Evolutionary conservation across 805 yeast species (phyloP).

Genomic region (Lachancea cidri): DNA sequence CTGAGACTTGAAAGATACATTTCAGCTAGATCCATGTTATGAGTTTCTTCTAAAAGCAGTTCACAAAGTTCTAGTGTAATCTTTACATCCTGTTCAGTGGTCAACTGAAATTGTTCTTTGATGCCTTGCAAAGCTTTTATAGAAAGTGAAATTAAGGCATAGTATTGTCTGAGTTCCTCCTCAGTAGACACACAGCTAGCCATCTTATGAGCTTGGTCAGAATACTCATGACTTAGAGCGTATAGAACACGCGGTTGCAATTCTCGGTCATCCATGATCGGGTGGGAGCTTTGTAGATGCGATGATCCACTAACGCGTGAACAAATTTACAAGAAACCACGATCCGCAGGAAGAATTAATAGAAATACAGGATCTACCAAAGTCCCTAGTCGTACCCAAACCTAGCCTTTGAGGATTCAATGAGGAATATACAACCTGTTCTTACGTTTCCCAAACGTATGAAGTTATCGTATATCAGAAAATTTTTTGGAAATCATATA

Average conservation of each 20-base stretch:
- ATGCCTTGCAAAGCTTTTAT: constrained; percentile 20
- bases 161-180: constrained; percentile 29
- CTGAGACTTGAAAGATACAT: constrained; percentile 21
- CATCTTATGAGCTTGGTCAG: constrained; percentile 18
- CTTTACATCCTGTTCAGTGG: constrained; percentile 25
- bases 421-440: background rate
- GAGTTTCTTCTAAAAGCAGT: constrained; percentile 29
- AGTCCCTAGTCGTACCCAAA: no score
- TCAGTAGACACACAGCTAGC: constrained; percentile 16
- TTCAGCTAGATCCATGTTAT: constrained; percentile 27
- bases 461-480: no score
- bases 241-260: constrained; percentile 7
- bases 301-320: no score
- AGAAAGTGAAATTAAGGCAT: constrained; percentile 28
- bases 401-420: background rate
- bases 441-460: no score
- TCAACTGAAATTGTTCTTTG: constrained; percentile 14
- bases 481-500: background rate
- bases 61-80: constrained; percentile 25
- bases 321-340: no score
- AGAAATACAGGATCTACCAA: no score
- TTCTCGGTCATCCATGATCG: background rate
- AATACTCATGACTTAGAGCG: constrained; percentile 24
- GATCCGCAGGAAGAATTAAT: no score
- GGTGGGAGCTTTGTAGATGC: no score